Evolutionary conservation across 1,284 basidiomycete genomes (phyloP), one percentile per base, ranked within the genome.

Genomic region (Melampsora americana): DNA sequence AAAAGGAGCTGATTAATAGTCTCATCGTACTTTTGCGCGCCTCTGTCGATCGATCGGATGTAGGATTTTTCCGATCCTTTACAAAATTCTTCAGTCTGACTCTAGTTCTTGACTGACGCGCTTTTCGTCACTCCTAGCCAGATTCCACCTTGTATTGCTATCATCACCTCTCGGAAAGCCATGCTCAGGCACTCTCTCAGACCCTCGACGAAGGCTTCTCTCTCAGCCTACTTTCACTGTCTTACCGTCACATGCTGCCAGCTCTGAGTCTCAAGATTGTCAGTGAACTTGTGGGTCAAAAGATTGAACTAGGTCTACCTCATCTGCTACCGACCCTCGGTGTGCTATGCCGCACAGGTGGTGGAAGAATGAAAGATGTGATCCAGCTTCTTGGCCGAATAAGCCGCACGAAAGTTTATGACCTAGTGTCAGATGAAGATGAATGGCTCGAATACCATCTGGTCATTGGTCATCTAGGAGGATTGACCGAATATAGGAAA

Each of bases 41-140:
- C 28, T 70, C 56, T 70, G 69, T 70, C 20, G 44, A 70, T 70
- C 69, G 59, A 62, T 70, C 69, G 44, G 69, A 70, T 62, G 69
- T 70, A 18, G 26, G 69, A 61, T 18, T 11, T 12, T 6, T 44
- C 18, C 62, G 11, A 35, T 35, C 3, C 35, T 53, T 4, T 5
- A 35, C 30, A 30, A 48, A 48, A 48, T 46, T 69, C 14, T 53
- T 53, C 35, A 9, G 35, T 35, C 35, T 35, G 5, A 46, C 39
- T 14, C 56, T 46, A 18, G n/a, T 42, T 16, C 56, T 70, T 26
- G 62, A 11, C n/a, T 7, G 30, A 26, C 26, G 5, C 23, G 14
- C 50, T n/a, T 66, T 67, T 30, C 23, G 5, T 14, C 26, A 20
- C 53, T 14, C 32, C 26, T 48, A 70, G 69, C 69, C 69, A 26